A percentile compares a stretch with the other conserved stretches of the same genome.
phyloP scores from a whole-genome alignment of 1,139 yeast genomes.

The Nakaseomyces nivariensis region DNA sequence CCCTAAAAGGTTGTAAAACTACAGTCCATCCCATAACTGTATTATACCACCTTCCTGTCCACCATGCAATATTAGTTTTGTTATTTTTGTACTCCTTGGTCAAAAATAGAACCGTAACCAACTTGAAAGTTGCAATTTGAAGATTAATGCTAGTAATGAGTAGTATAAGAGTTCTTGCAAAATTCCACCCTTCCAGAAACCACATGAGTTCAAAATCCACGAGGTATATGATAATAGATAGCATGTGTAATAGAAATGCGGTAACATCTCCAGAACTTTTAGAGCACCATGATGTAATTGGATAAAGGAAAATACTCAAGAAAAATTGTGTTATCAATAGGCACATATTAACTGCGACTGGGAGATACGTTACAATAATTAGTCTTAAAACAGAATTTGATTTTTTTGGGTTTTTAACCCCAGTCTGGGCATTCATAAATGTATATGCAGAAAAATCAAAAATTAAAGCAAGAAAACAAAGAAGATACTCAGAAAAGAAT shows the following conservation, averaged over 20 bases:
- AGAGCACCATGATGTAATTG: conserved; percentile 35
- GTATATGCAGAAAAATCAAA: conserved; percentile 49
- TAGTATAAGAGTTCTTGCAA: conserved; percentile 48
- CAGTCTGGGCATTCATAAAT: conserved; percentile 64
- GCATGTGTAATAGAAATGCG: conserved; percentile 44
- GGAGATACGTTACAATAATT: conserved; percentile 41
- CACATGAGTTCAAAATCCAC: conserved; percentile 51
- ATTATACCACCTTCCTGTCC: conserved; percentile 72
- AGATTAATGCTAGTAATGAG: conserved; percentile 45
- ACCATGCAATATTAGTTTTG: conserved; percentile 62
- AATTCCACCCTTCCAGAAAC: conserved; percentile 55
- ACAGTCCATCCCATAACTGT: conserved; percentile 51
- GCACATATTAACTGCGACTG: conserved; percentile 41
- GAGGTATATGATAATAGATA: conserved; percentile 45
- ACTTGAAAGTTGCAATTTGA: conserved; percentile 45
- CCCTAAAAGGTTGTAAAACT: conserved; percentile 60
- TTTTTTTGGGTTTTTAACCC: conserved; percentile 38
- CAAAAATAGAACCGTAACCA: conserved; percentile 38
- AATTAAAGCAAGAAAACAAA: conserved; percentile 38
- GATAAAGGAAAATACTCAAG: conserved; percentile 41
- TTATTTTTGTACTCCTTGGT: conserved; percentile 54
- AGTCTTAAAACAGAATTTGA: conserved; percentile 49
- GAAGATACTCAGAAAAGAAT: conserved; percentile 42
- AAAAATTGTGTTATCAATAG: conserved; percentile 37
- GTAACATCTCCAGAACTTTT: conserved; percentile 32